These are phyloP conservation scores for Ceratonia siliqua DNA, from an alignment of 306 rosid genomes.

Conservation along the genomic window DNA sequence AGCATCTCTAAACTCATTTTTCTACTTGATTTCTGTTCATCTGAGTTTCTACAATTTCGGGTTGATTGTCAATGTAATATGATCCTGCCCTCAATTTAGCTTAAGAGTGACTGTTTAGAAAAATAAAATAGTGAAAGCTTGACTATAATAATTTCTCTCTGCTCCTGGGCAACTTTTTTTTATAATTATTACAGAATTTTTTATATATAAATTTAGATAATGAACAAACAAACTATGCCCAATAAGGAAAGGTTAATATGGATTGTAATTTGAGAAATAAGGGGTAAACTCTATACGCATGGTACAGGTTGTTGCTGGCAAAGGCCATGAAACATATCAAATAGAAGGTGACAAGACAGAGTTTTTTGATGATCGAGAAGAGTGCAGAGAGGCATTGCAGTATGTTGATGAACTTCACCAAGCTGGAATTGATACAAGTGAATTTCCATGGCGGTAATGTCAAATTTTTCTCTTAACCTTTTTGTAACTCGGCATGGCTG, in stretches of 20 bases:
- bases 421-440: slow-evolving; percentile 97
- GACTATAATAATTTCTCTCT: not conserved
- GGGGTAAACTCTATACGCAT: slow-evolving; percentile 18
- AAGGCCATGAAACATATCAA: slow-evolving; percentile 87
- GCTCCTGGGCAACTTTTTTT: not conserved
- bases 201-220: not conserved
- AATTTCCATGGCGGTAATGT: slow-evolving; percentile 96
- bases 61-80: slow-evolving; percentile 1
- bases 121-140: slow-evolving; percentile 3
- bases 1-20: slow-evolving; percentile 17
- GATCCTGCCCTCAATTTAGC: not conserved
- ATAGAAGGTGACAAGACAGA: slow-evolving; percentile 76
- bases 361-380: slow-evolving; percentile 89
- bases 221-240: slow-evolving; percentile 8
- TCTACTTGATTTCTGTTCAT: slow-evolving; percentile 10
- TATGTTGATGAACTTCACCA: slow-evolving; percentile 95
- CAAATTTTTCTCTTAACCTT: not conserved
- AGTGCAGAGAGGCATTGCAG: slow-evolving; percentile 95
- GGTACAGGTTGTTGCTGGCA: slow-evolving; percentile 90
- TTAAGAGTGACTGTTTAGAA: not conserved
- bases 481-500: slow-evolving; percentile 2
- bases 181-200: not conserved
- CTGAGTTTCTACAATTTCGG: slow-evolving; percentile 26
- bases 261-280: slow-evolving; percentile 24
- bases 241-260: slow-evolving; percentile 15